Percentiles rank a stretch among this genome's conserved stretches.
Evolutionary conservation across 148 eudicot genomes (phyloP).

Genomic region (Nepenthes gracilis): DNA sequence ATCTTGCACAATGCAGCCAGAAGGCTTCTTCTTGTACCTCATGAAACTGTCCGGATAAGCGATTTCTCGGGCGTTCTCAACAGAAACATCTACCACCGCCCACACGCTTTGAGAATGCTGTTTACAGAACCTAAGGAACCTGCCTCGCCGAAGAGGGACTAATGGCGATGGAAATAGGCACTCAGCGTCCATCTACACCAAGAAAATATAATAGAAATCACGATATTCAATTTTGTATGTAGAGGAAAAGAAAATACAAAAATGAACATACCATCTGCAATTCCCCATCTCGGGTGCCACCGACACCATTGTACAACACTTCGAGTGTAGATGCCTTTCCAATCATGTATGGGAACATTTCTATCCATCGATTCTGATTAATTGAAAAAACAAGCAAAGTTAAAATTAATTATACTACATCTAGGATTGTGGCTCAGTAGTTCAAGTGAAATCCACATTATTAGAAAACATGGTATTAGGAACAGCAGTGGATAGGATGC

Average conservation of each 20-base stretch:
- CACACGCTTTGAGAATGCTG: constrained; percentile 57
- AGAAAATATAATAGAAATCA: too few relatives aligned
- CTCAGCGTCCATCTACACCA: constrained; percentile 25
- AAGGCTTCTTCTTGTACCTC: constrained; percentile 62
- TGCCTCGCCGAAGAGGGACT: constrained; percentile 59
- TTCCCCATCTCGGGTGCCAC: constrained; percentile 50
- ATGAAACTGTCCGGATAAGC: constrained; percentile 13
- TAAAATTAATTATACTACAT: not conserved
- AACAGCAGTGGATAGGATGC: too few relatives aligned
- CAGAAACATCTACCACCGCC: constrained; percentile 75
- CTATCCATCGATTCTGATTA: constrained; percentile 49
- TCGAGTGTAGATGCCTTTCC: constrained; percentile 35
- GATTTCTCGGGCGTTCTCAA: constrained; percentile 35
- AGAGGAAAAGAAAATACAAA: not conserved
- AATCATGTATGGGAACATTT: constrained; percentile 51
- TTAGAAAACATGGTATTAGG: too few relatives aligned
- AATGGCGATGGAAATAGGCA: constrained; percentile 45
- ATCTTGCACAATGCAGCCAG: constrained; percentile 73
- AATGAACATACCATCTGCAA: constrained; percentile 51
- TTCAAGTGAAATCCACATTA: not conserved
- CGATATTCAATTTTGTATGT: too few relatives aligned
- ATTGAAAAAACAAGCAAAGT: constrained; percentile 3
- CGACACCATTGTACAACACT: constrained; percentile 33
- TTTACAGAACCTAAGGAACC: constrained; percentile 60
- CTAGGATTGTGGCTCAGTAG: not conserved